Percentiles rank a stretch among this genome's conserved stretches.
These are phyloP conservation scores for Podospora tetraspora DNA, from an alignment of 495 filamentous ascomycete species.

Conservation along the genomic window DNA sequence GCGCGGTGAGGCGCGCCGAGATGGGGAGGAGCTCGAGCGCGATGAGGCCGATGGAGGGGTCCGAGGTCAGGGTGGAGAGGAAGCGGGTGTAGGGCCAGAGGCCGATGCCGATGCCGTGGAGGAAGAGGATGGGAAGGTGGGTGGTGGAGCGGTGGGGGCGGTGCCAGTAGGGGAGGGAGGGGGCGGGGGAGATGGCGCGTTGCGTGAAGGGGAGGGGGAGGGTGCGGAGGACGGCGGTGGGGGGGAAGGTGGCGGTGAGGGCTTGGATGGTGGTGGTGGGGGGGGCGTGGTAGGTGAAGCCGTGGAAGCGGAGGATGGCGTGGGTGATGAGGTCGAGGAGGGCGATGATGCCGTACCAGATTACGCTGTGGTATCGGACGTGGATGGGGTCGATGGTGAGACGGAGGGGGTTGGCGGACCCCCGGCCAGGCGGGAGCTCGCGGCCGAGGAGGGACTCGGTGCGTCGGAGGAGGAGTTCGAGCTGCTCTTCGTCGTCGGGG, in stretches of 20 bases:
- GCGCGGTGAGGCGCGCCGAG: constrained; percentile 52
- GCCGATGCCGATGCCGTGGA: constrained; percentile 68
- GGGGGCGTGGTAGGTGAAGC: constrained; percentile 11
- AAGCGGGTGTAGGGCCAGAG: constrained; percentile 58
- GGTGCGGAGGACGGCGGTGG: constrained; percentile 36
- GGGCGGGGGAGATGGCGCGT: constrained; percentile 38
- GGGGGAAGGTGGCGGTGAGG: constrained; percentile 29
- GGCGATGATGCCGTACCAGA: constrained; percentile 54
- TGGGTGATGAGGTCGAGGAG: constrained; percentile 36
- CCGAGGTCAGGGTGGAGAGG: constrained; percentile 44
- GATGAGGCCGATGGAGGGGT: constrained; percentile 52
- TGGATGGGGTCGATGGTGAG: constrained; percentile 60
- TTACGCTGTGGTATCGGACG: constrained; percentile 54
- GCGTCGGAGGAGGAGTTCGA: constrained; percentile 50
- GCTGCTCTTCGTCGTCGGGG: constrained; percentile 46
- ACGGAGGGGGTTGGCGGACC: constrained; percentile 49
- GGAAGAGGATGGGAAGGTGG: constrained; percentile 55
- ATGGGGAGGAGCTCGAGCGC: constrained; percentile 61
- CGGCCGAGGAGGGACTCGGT: constrained; percentile 47
- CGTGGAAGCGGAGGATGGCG: constrained; percentile 23
- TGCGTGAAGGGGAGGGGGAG: constrained; percentile 38
- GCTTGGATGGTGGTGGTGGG: constrained; percentile 1
- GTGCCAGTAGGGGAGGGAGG: constrained; percentile 57
- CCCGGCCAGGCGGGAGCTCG: constrained; percentile 46
- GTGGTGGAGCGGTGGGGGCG: constrained; percentile 53